Evolutionary conservation across 1,139 yeast genomes (phyloP), one percentile per base, ranked within the genome.

Genomic region (Meyerozyma smithsonii): DNA sequence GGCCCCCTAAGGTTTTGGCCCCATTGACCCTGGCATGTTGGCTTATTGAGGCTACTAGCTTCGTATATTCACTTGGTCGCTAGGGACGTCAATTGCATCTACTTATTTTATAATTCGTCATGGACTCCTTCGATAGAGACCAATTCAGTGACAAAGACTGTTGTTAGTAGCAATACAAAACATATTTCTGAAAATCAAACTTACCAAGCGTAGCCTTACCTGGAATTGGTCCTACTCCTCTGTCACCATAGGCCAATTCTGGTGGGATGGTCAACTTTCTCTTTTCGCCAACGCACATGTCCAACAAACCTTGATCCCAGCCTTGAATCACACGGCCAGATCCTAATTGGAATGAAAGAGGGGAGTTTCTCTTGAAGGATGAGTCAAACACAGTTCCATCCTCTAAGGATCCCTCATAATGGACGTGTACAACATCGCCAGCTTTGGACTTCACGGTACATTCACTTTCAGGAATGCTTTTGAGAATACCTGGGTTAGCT

Each of bases 201-300:
- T 33, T 59, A 60, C 64, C 51, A 48, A 86, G 69, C 37, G 82
- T 83, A 23, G 95, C 77, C 51, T 77, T 76, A 26, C 84, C 81
- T 23, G 95, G 95, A 57, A 86, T 85, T 41, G 83, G 84, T 35
- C 89, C 90, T 44, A 86, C 80, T 37, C 94, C 95, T 41, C 78
- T 59, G 34, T 68, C 63, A 40, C 97, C 97, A 51, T 88, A 88
- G 7, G 80, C 96, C 55, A 86, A 64, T 36, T 74, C 72, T 10
- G 92, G 74, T 37, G 96, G 95, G 56, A 89, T 86, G 32, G 79
- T 76, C 52, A 88, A 71, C 51, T 76, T 79, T 56, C 96, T 78
- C 66, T 81, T 75, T 61, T 88, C 96, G 38, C 96, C 96, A 58
- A 85, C 72, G 62, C 96, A 88, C 92, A 86, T 85, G 39, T 81